Base-by-base conservation (phyloP, 2,329 filamentous ascomycete species). In the Claviceps africana region DNA sequence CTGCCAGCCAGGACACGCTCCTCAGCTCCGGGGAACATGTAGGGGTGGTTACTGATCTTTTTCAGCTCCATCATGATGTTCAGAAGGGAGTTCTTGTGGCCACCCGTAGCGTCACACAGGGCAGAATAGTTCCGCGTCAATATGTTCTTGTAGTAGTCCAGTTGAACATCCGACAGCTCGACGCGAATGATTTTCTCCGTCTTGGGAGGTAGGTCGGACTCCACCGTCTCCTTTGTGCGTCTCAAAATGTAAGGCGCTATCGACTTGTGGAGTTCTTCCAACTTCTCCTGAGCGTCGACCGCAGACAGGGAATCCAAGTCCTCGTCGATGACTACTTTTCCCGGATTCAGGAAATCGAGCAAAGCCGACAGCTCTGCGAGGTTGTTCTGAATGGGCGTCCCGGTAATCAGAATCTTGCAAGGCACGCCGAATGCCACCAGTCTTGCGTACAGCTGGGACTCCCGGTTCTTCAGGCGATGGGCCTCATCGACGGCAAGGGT, bases 61-160 rank as follows among this genome's bases (percentile, higher is more conserved):
- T 98, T 98, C 62, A 98, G 70, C 67, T 98, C 93, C 93, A 98
- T 98, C 81, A 98, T 96, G 65, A 98, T 93, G 68, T 98, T 98
- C 57, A 98, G 73, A 15, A 98, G 72, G 0, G 91, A 97, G 59
- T 95, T 91, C 68, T 95, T 97, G 66, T 94, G 88, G 6, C 91
- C 93, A 55, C 82, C 88, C 45, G 85, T 83, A 46, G 89, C 91
- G 62, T 95, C 87, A 60, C 94, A 95, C 33, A 98, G 76, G 3
- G 91, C 93, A 31, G 89, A 83, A 62, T 98, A 98, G 65, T 98
- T 98, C 62, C 91, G 84, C 0, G 93, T 97, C 25, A 98, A 75
- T 54, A 98, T 97, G 63, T 97, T 97, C 71, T 97, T 97, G 74
- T 98, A 98, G 67, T 96, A 97, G 57, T 98, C 91, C 10, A 97